Evolutionary conservation across 140 eudicot species (phyloP).

Genomic region (Oenanthe javanica): DNA sequence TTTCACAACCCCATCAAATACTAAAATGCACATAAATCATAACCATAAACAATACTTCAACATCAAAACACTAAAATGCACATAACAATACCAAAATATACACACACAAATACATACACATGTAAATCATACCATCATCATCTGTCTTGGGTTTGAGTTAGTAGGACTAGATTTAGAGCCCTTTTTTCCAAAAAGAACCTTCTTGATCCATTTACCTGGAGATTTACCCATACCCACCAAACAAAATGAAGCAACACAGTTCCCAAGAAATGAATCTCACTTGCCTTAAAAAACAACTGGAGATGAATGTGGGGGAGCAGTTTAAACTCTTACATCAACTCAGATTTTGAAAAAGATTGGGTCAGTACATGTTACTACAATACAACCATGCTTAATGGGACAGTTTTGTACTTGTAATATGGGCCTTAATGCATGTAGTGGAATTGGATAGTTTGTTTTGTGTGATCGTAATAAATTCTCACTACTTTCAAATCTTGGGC

Average conservation of each 20-base stretch:
- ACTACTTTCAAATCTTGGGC: not conserved
- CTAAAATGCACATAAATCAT: not conserved
- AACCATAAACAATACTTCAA: not conserved
- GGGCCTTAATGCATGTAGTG: not conserved
- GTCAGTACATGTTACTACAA: not conserved
- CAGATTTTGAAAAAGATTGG: conserved; percentile 3
- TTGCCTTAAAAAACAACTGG: not conserved
- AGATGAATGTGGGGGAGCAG: not conserved
- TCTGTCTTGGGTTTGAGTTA: conserved; percentile 21
- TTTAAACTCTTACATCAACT: not conserved
- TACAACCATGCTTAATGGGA: not conserved
- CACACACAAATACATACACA: not conserved
- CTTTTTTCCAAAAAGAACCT: conserved; percentile 47
- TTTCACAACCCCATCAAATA: not conserved
- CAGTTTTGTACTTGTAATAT: not conserved
- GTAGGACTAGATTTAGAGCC: conserved; percentile 31
- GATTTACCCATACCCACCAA: conserved; percentile 57
- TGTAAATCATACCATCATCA: not conserved
- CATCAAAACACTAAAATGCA: not conserved
- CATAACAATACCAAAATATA: not conserved
- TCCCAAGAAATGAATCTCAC: not conserved
- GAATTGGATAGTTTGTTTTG: not conserved
- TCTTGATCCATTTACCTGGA: conserved; percentile 70
- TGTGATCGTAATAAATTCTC: not conserved
- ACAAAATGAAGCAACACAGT: not conserved